Evolutionary conservation across 1,139 yeast species (phyloP).

Genomic region (Hansenula lynferdii): DNA sequence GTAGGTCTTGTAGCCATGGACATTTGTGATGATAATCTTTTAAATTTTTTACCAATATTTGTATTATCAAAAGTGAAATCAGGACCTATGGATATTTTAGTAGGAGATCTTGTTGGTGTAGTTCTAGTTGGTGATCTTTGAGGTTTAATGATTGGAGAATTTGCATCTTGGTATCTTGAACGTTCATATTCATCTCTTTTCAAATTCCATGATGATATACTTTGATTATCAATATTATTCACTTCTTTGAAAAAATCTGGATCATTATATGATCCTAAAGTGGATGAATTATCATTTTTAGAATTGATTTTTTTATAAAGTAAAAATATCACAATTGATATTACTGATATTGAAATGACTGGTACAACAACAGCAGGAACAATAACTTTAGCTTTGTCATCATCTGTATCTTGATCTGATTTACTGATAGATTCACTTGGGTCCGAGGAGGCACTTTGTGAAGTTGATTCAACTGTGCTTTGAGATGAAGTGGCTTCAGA

Average conservation of each 20-base stretch:
- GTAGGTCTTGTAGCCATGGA: neutral
- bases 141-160: neutral
- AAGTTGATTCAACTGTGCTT: neutral
- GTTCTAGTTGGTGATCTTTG: neutral
- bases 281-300: neutral
- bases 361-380: conserved; percentile 12
- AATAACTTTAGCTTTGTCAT: conserved; percentile 3
- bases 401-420: too few species aligned
- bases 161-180: conserved; percentile 1
- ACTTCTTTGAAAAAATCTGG: conserved; percentile 16
- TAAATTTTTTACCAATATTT: conserved; percentile 6
- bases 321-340: conserved; percentile 3
- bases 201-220: conserved; percentile 19
- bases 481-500: neutral
- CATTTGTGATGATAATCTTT: conserved; percentile 3
- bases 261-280: conserved; percentile 8
- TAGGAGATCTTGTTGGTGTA: neutral
- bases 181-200: conserved; percentile 18
- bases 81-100: neutral
- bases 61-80: conserved; percentile 5
- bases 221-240: conserved; percentile 15
- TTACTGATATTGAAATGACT: conserved; percentile 4
- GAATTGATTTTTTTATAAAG: conserved; percentile 7
- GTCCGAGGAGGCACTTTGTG: too few species aligned
- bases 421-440: neutral